Base-by-base conservation (phyloP, 139 green algal species). In the Astrephomene gubernaculifera region DNA sequence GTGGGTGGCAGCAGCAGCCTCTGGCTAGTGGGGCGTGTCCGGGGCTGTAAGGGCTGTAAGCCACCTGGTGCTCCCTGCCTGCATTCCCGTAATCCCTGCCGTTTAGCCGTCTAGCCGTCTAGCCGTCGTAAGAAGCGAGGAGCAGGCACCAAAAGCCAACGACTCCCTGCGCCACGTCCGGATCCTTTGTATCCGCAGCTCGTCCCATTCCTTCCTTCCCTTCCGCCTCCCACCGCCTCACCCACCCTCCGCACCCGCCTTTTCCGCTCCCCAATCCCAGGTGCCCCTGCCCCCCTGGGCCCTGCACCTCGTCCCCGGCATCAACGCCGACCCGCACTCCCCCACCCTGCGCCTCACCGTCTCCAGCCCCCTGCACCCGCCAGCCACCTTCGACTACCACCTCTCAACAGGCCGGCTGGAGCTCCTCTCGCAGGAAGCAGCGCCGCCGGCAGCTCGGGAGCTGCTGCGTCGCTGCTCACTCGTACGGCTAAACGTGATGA, bases 351-450 rank as follows among this genome's bases (percentile, higher is more conserved):
- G 89, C 39, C 63, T 95, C 29, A 70, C 80, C 1, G 71, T 87
- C 22, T 92, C 86, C 21, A 92, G 91, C 21, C 94, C 93, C 3
- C 69, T 91, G 4, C 91, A 93, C 76, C 91, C 91, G 1, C 83
- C 90, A 10, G 52, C 49, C 43, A 81, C 63, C 35, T 86, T 82
- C 19, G 87, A 92, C 71, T 91, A 81, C 57, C 9, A 90, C 41
- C 61, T 95, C 12, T 24, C 61, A 35, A 52, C 64, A 27, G 71
- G 44, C 41, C 71, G 64, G 29, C 5, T 74, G 49, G 7, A 29
- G 83, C 38, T 68, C 53, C 45, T 57, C 72, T 29, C 78, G 29
- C 31, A 65, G 61, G 45, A 67, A 35, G 33, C 36, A 63, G 36
- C n/a, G 17, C 27, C 54, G 29, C 25, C 54, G 4, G 63, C 36